Percentiles rank a stretch among this genome's conserved stretches.
Conservation (phyloP, 2,329 filamentous ascomycete genomes). For the Zymoseptoria crescenta region DNA sequence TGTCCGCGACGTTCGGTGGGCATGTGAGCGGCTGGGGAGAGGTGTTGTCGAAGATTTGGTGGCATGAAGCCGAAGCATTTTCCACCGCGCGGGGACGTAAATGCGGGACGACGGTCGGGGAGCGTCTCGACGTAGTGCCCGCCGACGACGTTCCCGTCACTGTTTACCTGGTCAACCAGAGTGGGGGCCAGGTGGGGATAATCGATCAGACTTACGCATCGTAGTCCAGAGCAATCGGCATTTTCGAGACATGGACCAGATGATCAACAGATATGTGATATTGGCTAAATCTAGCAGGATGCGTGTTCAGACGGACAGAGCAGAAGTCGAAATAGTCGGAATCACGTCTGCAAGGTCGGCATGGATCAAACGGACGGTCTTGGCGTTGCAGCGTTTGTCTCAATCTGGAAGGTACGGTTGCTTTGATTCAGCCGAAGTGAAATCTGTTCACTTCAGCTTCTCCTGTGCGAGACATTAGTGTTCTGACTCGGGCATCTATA, state of each 20-base stretch:
- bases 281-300: not conserved
- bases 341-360: not conserved
- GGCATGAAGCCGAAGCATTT: not conserved
- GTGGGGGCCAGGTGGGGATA: not conserved
- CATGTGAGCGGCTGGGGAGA: not conserved
- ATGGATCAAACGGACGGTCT: not conserved
- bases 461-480: not conserved
- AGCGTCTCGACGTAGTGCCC: constrained; percentile 11
- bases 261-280: not conserved
- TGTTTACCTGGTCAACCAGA: constrained; percentile 2
- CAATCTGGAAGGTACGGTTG: not conserved
- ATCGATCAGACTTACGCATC: constrained; percentile 7
- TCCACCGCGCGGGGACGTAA: not conserved
- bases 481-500: not conserved
- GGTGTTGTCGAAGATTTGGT: not conserved
- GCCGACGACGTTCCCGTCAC: constrained; percentile 15
- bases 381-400: not conserved
- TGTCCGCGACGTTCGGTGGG: not conserved
- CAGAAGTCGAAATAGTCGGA: not conserved
- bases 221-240: constrained; percentile 14
- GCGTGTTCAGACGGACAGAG: not conserved
- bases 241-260: constrained; percentile 2
- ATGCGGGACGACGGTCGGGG: not conserved
- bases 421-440: not conserved
- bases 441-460: not conserved